Percentiles rank a stretch among this genome's conserved stretches.
phyloP scores from a whole-genome alignment of 345 rosid species.

The Eucalyptus polybractea region DNA sequence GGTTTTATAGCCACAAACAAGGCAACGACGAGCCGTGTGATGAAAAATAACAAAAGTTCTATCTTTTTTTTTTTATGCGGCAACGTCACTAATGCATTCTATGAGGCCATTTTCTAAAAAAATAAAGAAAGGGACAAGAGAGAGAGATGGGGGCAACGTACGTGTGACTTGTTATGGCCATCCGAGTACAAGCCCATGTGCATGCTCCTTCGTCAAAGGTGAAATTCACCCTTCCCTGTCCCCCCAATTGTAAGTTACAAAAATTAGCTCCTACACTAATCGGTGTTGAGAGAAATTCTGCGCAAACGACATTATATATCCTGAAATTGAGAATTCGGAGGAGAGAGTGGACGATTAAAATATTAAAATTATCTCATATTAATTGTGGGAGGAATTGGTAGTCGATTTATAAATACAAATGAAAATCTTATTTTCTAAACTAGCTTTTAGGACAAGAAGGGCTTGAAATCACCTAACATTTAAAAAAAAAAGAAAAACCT shows the following conservation, averaged over 20 bases:
- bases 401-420: too few species aligned
- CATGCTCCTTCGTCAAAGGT: background rate
- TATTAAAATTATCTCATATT: too few species aligned
- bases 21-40: background rate
- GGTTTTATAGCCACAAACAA: background rate
- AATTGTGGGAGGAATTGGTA: accelerated
- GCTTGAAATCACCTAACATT: too few species aligned
- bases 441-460: too few species aligned
- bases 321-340: background rate
- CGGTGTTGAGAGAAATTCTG: background rate
- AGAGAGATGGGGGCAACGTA: background rate
- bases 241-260: background rate
- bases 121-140: accelerated
- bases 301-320: background rate
- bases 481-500: too few species aligned
- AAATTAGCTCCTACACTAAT: background rate
- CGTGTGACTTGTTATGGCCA: background rate
- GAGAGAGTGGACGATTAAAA: background rate
- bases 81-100: background rate
- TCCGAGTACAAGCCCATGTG: background rate
- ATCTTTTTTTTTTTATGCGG: background rate
- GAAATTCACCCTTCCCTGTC: background rate
- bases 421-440: too few species aligned
- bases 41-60: background rate
- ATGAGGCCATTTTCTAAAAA: background rate